Percentiles rank a stretch among this genome's conserved stretches.
These are phyloP conservation scores for Arthrinium phaeospermum DNA, from an alignment of 2,329 filamentous ascomycete species.

Conservation along the genomic window DNA sequence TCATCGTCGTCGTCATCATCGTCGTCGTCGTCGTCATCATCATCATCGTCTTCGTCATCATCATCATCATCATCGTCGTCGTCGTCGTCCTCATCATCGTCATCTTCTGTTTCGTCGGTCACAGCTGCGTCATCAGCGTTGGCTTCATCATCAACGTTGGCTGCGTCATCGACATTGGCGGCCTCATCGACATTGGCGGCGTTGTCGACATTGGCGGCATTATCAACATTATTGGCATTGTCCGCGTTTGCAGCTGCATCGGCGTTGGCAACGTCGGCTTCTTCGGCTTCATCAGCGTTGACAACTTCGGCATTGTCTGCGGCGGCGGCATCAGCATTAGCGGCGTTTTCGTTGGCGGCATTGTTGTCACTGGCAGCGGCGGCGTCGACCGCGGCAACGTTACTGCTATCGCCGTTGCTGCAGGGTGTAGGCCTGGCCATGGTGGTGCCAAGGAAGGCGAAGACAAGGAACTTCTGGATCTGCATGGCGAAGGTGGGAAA, in stretches of 20 bases:
- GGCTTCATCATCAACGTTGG: too few relatives aligned
- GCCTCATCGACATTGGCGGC: neutral
- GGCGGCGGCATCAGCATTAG: neutral
- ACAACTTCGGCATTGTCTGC: neutral
- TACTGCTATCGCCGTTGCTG: neutral
- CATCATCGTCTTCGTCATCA: too few relatives aligned
- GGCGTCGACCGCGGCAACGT: neutral
- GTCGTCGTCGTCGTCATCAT: too few relatives aligned
- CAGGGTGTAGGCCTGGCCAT: neutral
- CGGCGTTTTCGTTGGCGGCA: neutral
- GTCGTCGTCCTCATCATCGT: too few relatives aligned
- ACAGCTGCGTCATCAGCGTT: too few relatives aligned
- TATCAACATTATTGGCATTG: neutral
- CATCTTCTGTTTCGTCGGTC: too few relatives aligned
- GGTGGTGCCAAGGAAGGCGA: slow-evolving; percentile 3
- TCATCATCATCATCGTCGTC: too few relatives aligned
- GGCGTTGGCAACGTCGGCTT: neutral
- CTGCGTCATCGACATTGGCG: too few relatives aligned
- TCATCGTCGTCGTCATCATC: neutral
- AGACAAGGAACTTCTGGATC: neutral
- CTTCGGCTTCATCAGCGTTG: neutral
- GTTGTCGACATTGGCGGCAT: neutral
- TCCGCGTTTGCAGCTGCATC: neutral
- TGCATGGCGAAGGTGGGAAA: neutral
- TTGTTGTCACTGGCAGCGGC: neutral